phyloP scores from a whole-genome alignment of 345 rosid species.

The Brassica cretica region DNA sequence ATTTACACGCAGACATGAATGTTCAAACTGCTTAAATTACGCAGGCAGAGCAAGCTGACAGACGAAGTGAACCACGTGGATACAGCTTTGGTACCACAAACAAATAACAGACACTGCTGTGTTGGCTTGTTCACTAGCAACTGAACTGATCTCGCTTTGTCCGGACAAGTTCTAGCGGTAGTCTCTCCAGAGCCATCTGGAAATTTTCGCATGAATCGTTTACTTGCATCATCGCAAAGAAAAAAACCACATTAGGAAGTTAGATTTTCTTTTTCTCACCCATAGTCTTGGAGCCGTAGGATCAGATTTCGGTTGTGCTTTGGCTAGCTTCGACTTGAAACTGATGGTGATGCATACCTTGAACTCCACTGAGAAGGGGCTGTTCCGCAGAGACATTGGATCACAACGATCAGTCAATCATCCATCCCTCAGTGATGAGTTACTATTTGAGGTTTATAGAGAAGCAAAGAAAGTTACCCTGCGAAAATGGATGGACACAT shows the following conservation, averaged over 20 bases:
- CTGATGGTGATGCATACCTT: slow-evolving; percentile 67
- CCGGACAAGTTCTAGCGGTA: slow-evolving; percentile 80
- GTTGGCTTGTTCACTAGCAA: slow-evolving; percentile 30
- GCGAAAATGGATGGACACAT: slow-evolving; percentile 86
- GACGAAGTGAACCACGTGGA: neutral
- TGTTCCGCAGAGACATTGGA: slow-evolving; percentile 36
- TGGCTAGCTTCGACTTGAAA: slow-evolving; percentile 66
- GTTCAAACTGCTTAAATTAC: neutral
- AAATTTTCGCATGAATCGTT: neutral
- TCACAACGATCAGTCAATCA: neutral
- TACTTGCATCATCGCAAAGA: slow-evolving; percentile 1
- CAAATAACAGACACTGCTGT: neutral
- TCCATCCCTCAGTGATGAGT: neutral
- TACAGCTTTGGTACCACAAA: neutral
- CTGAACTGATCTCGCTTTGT: slow-evolving; percentile 50
- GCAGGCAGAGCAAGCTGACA: neutral
- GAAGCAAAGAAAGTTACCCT: slow-evolving; percentile 53
- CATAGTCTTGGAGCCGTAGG: slow-evolving; percentile 89
- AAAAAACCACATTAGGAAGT: neutral
- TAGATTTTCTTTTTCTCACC: slow-evolving; percentile 45
- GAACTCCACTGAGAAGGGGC: slow-evolving; percentile 88
- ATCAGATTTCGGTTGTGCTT: slow-evolving; percentile 67
- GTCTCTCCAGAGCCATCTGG: slow-evolving; percentile 79
- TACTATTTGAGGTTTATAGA: neutral
- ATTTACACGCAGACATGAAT: slow-evolving; percentile 2